Conservation (phyloP, 495 filamentous ascomycete species). For the Penicillium steckii region DNA sequence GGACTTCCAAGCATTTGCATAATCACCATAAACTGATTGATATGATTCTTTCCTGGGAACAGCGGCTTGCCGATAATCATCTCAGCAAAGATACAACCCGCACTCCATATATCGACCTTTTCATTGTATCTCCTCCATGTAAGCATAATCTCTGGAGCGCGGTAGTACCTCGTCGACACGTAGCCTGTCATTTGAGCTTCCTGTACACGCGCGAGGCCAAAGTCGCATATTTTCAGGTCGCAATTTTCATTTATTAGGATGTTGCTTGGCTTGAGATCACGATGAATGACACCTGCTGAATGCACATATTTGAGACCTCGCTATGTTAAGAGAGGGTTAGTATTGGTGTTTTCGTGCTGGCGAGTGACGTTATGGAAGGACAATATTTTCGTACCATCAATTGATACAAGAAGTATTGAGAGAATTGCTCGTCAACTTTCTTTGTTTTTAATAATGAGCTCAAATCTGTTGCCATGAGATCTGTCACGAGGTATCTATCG, state of each 20-base stretch:
- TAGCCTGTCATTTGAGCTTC: conserved; percentile 99
- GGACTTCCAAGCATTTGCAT: conserved; percentile 93
- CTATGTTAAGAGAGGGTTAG: conserved; percentile 47
- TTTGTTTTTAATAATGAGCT: conserved; percentile 89
- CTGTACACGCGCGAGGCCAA: conserved; percentile 93
- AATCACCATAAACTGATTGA: conserved; percentile 99
- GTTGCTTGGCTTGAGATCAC: conserved; percentile 96
- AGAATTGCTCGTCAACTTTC: conserved; percentile 96
- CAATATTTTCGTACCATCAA: conserved; percentile 74
- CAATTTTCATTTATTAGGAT: conserved; percentile 99
- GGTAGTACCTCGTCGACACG: conserved; percentile 96
- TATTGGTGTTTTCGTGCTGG: not conserved
- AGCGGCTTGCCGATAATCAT: conserved; percentile 96
- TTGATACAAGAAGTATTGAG: conserved; percentile 98
- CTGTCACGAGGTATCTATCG: conserved; percentile 97
- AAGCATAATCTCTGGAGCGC: conserved; percentile 98
- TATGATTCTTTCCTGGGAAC: conserved; percentile 97
- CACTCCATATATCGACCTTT: conserved; percentile 99
- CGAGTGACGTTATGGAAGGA: too few relatives aligned
- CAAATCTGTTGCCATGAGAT: conserved; percentile 93
- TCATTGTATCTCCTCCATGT: conserved; percentile 99
- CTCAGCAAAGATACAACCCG: conserved; percentile 97
- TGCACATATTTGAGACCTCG: conserved; percentile 98
- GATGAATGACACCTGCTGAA: conserved; percentile 96
- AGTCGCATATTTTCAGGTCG: conserved; percentile 98